Evolutionary conservation across 345 rosid genomes (phyloP), one percentile per base, ranked within the genome.

Genomic region (Brassica nigra): DNA sequence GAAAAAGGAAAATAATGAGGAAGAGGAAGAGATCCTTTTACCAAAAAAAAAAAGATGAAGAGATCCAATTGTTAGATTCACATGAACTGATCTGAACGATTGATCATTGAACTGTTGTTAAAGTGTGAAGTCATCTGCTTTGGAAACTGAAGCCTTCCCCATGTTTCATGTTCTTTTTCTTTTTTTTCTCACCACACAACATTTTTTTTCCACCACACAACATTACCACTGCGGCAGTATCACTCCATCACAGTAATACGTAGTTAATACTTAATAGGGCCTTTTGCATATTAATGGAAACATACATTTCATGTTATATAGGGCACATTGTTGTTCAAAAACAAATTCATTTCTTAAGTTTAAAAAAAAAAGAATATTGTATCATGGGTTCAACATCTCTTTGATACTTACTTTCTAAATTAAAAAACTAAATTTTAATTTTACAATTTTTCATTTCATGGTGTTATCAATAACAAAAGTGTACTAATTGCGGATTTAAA

Each of bases 101-200:
- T 33, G 14, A n/a, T n/a, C 8, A 39, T 39, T 36, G 28, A 16
- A 55, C 11, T 20, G 29, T 23, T 23, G 63, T 42, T 30, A 33
- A 63, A 49, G 36, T 15, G 47, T 27, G 81, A 54, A 68, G 71
- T 71, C 70, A 71, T 67, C 68, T 68, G 76, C 84, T 68, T 77
- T 77, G 84, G 81, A 62, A 81, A 61, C 70, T 47, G 81, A 73
- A 77, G 81, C 81, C 78, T 67, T 73, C 64, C 75, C 74, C 76
- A 70, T 69, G 65, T 80, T 30, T 80, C 49, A 18, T 73, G 33
- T 73, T 61, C 27, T 18, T 29, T 27, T 61, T 4, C 18, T 18
- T 18, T 18, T 18, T 6, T 18, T 34, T 6, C 68, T 64, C 27
- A 8, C 61, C 3, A 8, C 36, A 39, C 59, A 65, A 65, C 72